phyloP scores from a whole-genome alignment of 2,329 filamentous ascomycete species.

The Aureobasidium musti region DNA sequence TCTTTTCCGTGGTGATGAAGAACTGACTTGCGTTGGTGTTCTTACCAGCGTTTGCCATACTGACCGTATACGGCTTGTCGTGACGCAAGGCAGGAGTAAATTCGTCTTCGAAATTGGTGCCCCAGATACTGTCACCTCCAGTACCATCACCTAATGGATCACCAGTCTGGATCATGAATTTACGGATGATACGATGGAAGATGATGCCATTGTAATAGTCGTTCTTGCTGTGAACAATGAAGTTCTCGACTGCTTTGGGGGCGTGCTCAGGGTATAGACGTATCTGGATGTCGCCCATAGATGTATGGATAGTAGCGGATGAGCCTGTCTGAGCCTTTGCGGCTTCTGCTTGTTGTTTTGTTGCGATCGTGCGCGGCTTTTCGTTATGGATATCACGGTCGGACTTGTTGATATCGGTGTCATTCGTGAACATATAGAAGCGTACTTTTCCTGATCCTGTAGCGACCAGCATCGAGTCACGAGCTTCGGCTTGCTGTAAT shows the following conservation, averaged over 20 bases:
- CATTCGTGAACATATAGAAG: slow-evolving; percentile 98
- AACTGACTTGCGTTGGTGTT: slow-evolving; percentile 97
- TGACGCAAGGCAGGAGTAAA: slow-evolving; percentile 81
- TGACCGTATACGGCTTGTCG: slow-evolving; percentile 93
- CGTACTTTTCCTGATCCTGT: slow-evolving; percentile 85
- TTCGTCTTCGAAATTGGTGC: slow-evolving; percentile 88
- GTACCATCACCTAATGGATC: slow-evolving; percentile 88
- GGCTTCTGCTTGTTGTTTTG: slow-evolving; percentile 53
- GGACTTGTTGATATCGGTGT: slow-evolving; percentile 77
- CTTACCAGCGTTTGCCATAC: slow-evolving; percentile 96
- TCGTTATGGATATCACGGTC: slow-evolving; percentile 93
- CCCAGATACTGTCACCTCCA: slow-evolving; percentile 90
- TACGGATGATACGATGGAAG: slow-evolving; percentile 94
- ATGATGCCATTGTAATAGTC: slow-evolving; percentile 98
- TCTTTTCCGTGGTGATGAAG: slow-evolving; percentile 97
- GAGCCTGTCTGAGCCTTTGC: slow-evolving; percentile 70
- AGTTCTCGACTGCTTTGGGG: slow-evolving; percentile 95
- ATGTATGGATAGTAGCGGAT: slow-evolving; percentile 85
- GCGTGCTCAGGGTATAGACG: slow-evolving; percentile 91
- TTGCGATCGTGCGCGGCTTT: slow-evolving; percentile 68
- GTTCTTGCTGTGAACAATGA: slow-evolving; percentile 83
- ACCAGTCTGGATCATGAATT: slow-evolving; percentile 96
- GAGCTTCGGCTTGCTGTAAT: slow-evolving; percentile 83
- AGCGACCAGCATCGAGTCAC: slow-evolving; percentile 83
- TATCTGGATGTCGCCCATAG: slow-evolving; percentile 88